Base-by-base conservation (phyloP, 768 basidiomycete genomes). In the Xerocomellus dryophilus region DNA sequence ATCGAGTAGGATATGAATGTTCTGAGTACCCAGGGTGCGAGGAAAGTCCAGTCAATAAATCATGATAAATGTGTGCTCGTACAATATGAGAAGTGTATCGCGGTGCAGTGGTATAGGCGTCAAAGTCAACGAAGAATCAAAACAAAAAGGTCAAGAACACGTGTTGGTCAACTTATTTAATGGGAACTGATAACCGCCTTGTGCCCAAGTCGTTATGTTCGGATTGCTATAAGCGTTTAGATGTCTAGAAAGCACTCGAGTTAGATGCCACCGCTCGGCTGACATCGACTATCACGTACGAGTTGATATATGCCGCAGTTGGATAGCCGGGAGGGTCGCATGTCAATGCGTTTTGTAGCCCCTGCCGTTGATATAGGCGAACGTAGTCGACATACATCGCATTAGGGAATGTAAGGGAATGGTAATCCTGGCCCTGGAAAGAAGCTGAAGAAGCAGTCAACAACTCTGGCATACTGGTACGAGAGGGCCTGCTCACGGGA, bases 311-410 rank as follows among this genome's bases (percentile, higher is more conserved):
- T 52, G 84, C 73, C 17, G 82, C 67, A 2, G 96, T 99, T 0
- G 96, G 96, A 53, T 81, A 76, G 43, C 75, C 78, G 2, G 82
- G 73, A 9, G 96, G 96, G 67, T 91, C 78, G 69, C 96, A 99
- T 1, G 87, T 85, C 34, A 92, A 62, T 10, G 81, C 85, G 50
- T 86, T 76, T 59, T 81, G 66, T n/a, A 81, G 66, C 9, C 86
- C 93, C 20, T 82, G 66, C 34, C 86, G 82, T 73, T 97, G 94
- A 61, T 93, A 92, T 47, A 95, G 79, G 35, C 93, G 84, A 21
- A 99, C 81, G 61, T 97, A 98, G 70, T 98, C 96, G 58, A 98
- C 73, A 55, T 81, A 82, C 89, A 96, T 89, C 54, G 79, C 73
- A 7, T 80, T 76, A 0, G 95, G 96, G 77, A 93, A 96, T 43